These are phyloP conservation scores for Perkinsus marinus DNA, from an alignment of 169 alveolate species.

Conservation along the genomic window DNA sequence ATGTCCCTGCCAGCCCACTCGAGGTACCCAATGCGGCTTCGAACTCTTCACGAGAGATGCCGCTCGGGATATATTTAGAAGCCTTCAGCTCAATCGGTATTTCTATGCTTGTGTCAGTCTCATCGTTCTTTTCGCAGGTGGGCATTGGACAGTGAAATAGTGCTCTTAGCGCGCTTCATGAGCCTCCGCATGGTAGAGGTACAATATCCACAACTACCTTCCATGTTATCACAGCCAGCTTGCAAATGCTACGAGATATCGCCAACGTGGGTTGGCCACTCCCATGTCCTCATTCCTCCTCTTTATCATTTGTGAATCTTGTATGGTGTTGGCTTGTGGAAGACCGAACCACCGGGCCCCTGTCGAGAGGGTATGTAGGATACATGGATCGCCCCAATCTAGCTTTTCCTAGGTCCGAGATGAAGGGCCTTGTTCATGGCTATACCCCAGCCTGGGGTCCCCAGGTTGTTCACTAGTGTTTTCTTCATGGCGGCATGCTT, in stretches of 20 bases:
- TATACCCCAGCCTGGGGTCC: too few species aligned
- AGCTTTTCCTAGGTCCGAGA: too few species aligned
- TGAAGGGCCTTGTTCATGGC: too few species aligned
- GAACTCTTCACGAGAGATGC: constrained; percentile 60
- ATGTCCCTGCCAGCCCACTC: too few species aligned
- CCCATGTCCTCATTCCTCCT: background rate
- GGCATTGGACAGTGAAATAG: constrained; percentile 74
- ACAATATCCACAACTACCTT: constrained; percentile 35
- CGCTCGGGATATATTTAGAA: constrained; percentile 47
- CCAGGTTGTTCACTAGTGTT: background rate
- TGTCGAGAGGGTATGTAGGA: background rate
- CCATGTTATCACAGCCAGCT: constrained; percentile 21
- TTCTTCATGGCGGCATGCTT: background rate
- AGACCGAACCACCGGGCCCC: background rate
- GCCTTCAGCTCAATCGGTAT: constrained; percentile 50
- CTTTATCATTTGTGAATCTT: background rate
- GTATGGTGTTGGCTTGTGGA: background rate
- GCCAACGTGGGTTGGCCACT: background rate
- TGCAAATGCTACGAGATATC: constrained; percentile 30
- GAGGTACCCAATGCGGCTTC: constrained; percentile 76
- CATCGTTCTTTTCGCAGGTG: constrained; percentile 11
- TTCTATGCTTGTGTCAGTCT: too few species aligned
- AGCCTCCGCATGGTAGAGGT: background rate
- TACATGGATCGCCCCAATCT: background rate
- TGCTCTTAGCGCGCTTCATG: constrained; percentile 37